Evolutionary conservation across 1,139 yeast genomes (phyloP), one percentile per base, ranked within the genome.

Genomic region (Scheffersomyces titani): DNA sequence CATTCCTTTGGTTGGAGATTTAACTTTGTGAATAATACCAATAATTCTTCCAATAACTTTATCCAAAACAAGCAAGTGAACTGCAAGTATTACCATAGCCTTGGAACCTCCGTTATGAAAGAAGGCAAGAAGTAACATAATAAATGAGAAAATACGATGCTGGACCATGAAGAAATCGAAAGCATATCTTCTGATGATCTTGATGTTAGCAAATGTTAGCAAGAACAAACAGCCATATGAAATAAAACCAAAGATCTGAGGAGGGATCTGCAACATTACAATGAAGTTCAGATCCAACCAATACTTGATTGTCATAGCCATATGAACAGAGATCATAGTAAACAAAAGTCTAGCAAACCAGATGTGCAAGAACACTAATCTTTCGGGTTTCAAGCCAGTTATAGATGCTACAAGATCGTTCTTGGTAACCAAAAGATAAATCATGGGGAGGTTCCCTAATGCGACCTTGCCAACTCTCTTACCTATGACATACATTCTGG

Each of bases 161-260:
- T 78, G 78, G 30, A 77, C 66, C 59, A 81, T 68, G 60, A 82
- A 80, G 59, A 77, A 70, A 53, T 82, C 85, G 60, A 72, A 82
- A 2, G 83, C 76, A 59, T 70, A 70, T 54, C 68, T 71, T 56
- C 86, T 66, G 16, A 82, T 65, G 49, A 75, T 65, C 54, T 70
- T 72, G n/a, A 77, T 52, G 52, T 80, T 74, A 3, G 73, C 79
- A 67, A 76, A 73, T 3, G 74, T 73, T 56, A 81, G 65, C 47
- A 79, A 56, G 24, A 70, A 70, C 63, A 81, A 71, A 49, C 74
- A 68, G 3, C 72, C 71, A 60, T 74, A 79, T 0, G 84, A 77
- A 55, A 81, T 81, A 69, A 79, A 75, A 6, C 85, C 86, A 65
- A 81, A 82, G 20, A 78, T 79, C 60, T 78, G 82, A 1, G 85